Evolutionary conservation across 2,329 filamentous ascomycete genomes (phyloP).

Genomic region (Diatrype stigma): DNA sequence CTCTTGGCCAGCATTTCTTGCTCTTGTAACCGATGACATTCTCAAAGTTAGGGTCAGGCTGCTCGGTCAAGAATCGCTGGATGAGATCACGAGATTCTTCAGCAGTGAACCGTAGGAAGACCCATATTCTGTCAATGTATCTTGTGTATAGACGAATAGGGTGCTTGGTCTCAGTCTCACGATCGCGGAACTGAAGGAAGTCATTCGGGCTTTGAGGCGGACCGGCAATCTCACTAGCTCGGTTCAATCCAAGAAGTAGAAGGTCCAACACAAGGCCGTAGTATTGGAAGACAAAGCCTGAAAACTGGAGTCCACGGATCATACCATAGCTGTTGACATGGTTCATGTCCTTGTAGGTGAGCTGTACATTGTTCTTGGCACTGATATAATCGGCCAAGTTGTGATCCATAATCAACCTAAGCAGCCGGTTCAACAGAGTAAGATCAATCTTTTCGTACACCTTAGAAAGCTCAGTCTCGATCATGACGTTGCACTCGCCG

Average conservation of each 20-base stretch:
- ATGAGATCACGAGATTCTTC: slow-evolving; percentile 96
- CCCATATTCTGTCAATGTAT: slow-evolving; percentile 98
- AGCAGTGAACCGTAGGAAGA: slow-evolving; percentile 88
- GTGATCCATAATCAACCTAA: slow-evolving; percentile 98
- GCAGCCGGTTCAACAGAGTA: slow-evolving; percentile 86
- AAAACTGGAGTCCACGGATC: slow-evolving; percentile 97
- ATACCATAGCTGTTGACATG: slow-evolving; percentile 98
- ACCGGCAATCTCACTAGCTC: slow-evolving; percentile 96
- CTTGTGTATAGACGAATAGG: slow-evolving; percentile 96
- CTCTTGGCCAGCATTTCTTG: slow-evolving; percentile 98
- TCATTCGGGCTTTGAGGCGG: slow-evolving; percentile 93
- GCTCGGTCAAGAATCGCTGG: slow-evolving; percentile 94
- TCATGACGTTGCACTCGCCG: slow-evolving; percentile 97
- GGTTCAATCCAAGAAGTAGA: slow-evolving; percentile 83
- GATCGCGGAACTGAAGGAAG: slow-evolving; percentile 93
- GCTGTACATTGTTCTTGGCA: slow-evolving; percentile 97
- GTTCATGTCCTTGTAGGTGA: slow-evolving; percentile 99
- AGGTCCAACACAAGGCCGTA: slow-evolving; percentile 95
- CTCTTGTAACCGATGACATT: slow-evolving; percentile 99
- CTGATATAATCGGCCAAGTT: slow-evolving; percentile 99
- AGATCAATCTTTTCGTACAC: slow-evolving; percentile 99
- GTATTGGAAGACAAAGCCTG: slow-evolving; percentile 98
- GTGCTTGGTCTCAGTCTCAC: slow-evolving; percentile 86
- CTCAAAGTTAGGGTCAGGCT: slow-evolving; percentile 97
- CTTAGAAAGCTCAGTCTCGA: slow-evolving; percentile 97